Base-by-base conservation (phyloP, 768 basidiomycete species). In the Clathrus columnatus region DNA sequence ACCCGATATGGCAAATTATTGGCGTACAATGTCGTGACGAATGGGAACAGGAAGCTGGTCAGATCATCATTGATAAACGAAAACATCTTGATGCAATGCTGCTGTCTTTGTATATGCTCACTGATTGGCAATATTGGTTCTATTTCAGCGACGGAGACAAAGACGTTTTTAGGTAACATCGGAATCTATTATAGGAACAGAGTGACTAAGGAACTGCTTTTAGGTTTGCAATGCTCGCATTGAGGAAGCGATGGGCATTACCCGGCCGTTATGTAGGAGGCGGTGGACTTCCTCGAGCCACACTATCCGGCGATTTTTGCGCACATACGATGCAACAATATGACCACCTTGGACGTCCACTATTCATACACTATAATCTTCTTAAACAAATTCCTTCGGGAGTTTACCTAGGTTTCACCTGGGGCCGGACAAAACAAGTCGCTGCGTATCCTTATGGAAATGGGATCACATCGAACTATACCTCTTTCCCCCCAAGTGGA, bases 31-130 rank as follows among this genome's bases (percentile, higher is more conserved):
- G 73, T 53, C 59, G 72, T 10, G 70, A 73, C 58, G 72, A 75
- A 58, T 74, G 68, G 69, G 71, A 74, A 51, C 65, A 68, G 60
- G 74, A 75, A 48, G 71, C 73, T 8, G 73, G 73, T 3, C 73
- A 74, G 60, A 68, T 75, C 54, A 61, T 75, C 43, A 63, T 75
- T 43, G 70, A 72, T 60, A 75, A 74, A 55, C 57, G 64, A 28
- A 46, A 60, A 10, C 73, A 75, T 55, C 61, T 74, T 21, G 74
- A 75, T 57, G 69, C 63, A 24, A 57, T 61, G 46, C 57, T 59
- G 1, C 58, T 64, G 5, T 59, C 62, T 16, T 59, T 60, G 24
- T 64, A 60, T 55, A 64, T 60, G 59, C 64, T 24, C 61, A 66
- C 64, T 42, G 61, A 69, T 28, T 71, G 64, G 63, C 60, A 63